phyloP scores from a whole-genome alignment of 2,329 filamentous ascomycete species.

The Fusarium sp. region DNA sequence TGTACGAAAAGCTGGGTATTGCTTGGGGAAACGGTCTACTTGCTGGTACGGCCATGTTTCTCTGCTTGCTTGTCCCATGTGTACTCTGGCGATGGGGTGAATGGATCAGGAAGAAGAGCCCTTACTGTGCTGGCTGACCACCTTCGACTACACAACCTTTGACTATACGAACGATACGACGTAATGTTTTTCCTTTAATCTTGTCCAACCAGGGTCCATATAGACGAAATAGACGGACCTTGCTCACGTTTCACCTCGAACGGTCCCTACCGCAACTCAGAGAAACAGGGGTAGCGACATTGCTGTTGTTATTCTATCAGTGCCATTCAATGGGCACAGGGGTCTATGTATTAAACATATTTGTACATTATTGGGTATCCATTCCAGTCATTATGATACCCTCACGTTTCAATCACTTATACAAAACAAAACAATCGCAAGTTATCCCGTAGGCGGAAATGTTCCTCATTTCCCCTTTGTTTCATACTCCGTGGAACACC shows the following conservation, averaged over 20 bases:
- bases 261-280: not conserved
- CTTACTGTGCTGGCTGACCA: constrained; percentile 31
- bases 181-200: not conserved
- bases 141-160: not conserved
- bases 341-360: constrained; percentile 4
- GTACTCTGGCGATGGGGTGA: constrained; percentile 37
- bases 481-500: constrained; percentile 44
- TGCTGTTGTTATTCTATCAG: constrained; percentile 4
- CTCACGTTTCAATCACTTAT: not conserved
- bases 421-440: constrained; percentile 9
- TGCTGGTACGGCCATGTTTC: constrained; percentile 41
- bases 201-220: not conserved
- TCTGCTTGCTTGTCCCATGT: constrained; percentile 33
- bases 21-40: constrained; percentile 59
- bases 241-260: not conserved
- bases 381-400: constrained; percentile 11
- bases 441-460: not conserved
- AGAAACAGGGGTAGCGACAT: not conserved
- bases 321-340: not conserved
- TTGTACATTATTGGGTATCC: constrained; percentile 5
- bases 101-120: constrained; percentile 34
- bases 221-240: not conserved
- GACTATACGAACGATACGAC: not conserved
- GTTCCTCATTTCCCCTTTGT: not conserved
- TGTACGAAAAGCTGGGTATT: constrained; percentile 55